Percentiles rank a stretch among this genome's conserved stretches.
These are phyloP conservation scores for Ganoderma resinaceum DNA, from an alignment of 1,284 basidiomycete species.

Conservation along the genomic window DNA sequence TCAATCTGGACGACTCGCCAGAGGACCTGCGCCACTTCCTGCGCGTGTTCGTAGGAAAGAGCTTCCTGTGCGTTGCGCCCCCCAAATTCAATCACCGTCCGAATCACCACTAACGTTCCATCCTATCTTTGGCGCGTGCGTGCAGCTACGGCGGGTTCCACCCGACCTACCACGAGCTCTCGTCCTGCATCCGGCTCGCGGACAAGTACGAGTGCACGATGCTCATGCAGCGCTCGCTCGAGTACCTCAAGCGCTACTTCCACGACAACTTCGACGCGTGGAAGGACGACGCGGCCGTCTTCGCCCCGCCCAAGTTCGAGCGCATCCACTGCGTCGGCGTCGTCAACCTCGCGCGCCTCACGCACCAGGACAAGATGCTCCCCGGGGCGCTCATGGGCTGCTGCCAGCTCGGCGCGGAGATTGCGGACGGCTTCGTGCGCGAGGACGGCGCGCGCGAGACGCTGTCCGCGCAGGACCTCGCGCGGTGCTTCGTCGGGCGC, in stretches of 20 bases:
- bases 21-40: conserved; percentile 18
- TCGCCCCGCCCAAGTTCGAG: conserved; percentile 15
- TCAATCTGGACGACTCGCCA: conserved; percentile 10
- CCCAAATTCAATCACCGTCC: background rate
- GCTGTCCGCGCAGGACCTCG: conserved; percentile 20
- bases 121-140: background rate
- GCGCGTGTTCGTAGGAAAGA: conserved; percentile 9
- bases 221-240: conserved; percentile 3
- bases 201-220: conserved; percentile 21
- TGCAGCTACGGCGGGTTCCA: background rate
- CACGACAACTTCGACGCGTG: background rate
- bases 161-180: conserved; percentile 11
- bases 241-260: conserved; percentile 15
- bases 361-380: conserved; percentile 10
- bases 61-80: conserved; percentile 4
- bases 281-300: background rate
- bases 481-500: conserved; percentile 19
- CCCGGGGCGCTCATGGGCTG: conserved; percentile 21
- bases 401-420: conserved; percentile 19
- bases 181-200: conserved; percentile 12
- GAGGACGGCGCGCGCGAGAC: conserved; percentile 22
- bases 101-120: background rate
- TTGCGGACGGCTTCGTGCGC: conserved; percentile 17
- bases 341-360: conserved; percentile 27
- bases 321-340: conserved; percentile 21